Evolutionary conservation across 345 rosid species (phyloP).

Genomic region (Populus simonii): DNA sequence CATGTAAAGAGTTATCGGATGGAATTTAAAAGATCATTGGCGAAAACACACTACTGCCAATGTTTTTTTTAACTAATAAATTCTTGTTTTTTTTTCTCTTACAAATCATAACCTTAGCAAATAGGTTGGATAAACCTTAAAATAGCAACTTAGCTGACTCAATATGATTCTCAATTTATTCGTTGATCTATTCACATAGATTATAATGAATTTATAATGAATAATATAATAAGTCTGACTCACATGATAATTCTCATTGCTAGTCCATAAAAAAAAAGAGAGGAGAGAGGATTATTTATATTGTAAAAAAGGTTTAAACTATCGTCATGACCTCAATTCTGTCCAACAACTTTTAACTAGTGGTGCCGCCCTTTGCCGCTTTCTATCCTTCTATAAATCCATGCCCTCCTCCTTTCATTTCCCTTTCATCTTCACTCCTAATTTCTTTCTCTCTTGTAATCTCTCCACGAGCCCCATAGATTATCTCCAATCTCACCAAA

Average conservation of each 20-base stretch:
- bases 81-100: no score
- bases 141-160: neutral
- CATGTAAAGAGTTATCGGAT: no score
- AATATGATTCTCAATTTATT: neutral
- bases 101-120: no score
- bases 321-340: neutral
- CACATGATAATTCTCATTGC: no score
- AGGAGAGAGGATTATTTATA: no score
- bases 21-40: no score
- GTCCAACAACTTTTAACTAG: neutral
- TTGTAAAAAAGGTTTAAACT: neutral
- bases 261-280: no score
- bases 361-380: neutral
- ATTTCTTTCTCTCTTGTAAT: neutral
- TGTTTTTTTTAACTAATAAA: no score
- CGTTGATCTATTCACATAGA: neutral
- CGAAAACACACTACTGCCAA: no score
- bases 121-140: no score
- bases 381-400: slow-evolving; percentile 42
- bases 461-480: neutral
- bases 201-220: neutral
- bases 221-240: neutral
- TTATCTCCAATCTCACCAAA: neutral
- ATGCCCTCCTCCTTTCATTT: slow-evolving; percentile 23
- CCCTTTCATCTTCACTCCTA: slow-evolving; percentile 22